A percentile compares a stretch with the other conserved stretches of the same genome.
phyloP scores from a whole-genome alignment of 2,329 filamentous ascomycete genomes.

The Stagonosporopsis tanaceti region DNA sequence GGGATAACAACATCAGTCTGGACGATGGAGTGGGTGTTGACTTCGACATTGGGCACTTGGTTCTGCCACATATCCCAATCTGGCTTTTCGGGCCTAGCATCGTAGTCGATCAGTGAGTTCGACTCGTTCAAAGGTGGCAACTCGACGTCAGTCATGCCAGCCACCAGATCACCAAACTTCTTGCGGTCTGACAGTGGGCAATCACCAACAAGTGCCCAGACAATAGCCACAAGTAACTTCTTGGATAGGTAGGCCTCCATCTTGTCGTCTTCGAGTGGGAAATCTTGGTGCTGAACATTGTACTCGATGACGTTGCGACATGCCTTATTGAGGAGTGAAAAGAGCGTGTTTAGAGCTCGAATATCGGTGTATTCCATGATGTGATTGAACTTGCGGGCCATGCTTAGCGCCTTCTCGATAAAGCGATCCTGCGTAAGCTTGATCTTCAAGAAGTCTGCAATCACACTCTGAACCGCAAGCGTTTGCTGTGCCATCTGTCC shows the following conservation, averaged over 20 bases:
- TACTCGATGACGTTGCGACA: constrained; percentile 94
- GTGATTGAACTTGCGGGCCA: constrained; percentile 82
- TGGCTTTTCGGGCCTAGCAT: constrained; percentile 83
- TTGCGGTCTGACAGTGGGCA: constrained; percentile 90
- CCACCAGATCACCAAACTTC: constrained; percentile 83
- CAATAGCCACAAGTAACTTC: constrained; percentile 88
- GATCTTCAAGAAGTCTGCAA: constrained; percentile 79
- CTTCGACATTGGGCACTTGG: constrained; percentile 91
- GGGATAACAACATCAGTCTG: constrained; percentile 99
- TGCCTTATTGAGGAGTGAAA: constrained; percentile 93
- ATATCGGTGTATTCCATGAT: constrained; percentile 99
- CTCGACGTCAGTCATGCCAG: constrained; percentile 83
- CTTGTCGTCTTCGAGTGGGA: constrained; percentile 88
- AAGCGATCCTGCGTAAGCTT: constrained; percentile 83
- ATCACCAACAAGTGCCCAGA: constrained; percentile 96
- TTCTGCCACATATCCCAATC: constrained; percentile 95
- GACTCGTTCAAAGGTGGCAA: constrained; percentile 79
- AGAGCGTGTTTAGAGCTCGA: constrained; percentile 88
- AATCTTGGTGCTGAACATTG: constrained; percentile 92
- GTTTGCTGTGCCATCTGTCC: constrained; percentile 66
- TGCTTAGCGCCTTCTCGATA: constrained; percentile 76
- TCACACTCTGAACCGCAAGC: constrained; percentile 77
- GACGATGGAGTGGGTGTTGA: constrained; percentile 97
- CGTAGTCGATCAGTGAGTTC: constrained; percentile 93
- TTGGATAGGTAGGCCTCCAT: constrained; percentile 90